These are phyloP conservation scores for Euphorbia corollata DNA, from an alignment of 441 rosid genomes.

Conservation along the genomic window DNA sequence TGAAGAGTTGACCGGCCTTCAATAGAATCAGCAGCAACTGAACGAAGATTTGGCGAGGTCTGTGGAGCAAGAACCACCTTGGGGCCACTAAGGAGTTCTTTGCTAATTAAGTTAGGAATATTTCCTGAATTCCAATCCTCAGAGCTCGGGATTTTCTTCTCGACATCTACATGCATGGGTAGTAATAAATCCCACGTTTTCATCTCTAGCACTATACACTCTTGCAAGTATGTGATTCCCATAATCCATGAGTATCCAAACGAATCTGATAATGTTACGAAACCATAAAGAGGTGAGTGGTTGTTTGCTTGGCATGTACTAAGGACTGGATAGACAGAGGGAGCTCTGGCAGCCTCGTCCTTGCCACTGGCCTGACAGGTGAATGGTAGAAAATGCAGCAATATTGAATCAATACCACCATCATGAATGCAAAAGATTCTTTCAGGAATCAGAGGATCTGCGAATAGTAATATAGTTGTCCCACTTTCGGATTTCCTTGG, in stretches of 20 bases:
- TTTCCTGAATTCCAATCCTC: slow-evolving; percentile 43
- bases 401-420: slow-evolving; percentile 81
- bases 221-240: slow-evolving; percentile 53
- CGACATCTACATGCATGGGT: slow-evolving; percentile 48
- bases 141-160: slow-evolving; percentile 27
- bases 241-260: slow-evolving; percentile 86
- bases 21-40: slow-evolving; percentile 75
- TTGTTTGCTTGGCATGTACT: slow-evolving; percentile 72
- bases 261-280: slow-evolving; percentile 65
- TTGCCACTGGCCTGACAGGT: slow-evolving; percentile 67
- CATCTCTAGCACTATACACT: slow-evolving; percentile 83
- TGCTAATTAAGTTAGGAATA: slow-evolving; percentile 61
- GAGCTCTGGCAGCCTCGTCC: slow-evolving; percentile 61
- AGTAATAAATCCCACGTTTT: slow-evolving; percentile 73
- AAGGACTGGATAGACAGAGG: slow-evolving; percentile 79
- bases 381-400: slow-evolving; percentile 92
- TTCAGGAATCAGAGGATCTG: slow-evolving; percentile 77
- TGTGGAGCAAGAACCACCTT: slow-evolving; percentile 68
- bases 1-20: slow-evolving; percentile 87
- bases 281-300: slow-evolving; percentile 52
- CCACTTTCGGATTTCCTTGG: slow-evolving; percentile 45
- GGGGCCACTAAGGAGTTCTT: slow-evolving; percentile 84
- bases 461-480: slow-evolving; percentile 42
- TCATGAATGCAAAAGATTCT: slow-evolving; percentile 67
- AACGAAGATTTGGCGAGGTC: slow-evolving; percentile 59